phyloP scores from a whole-genome alignment of 1,284 basidiomycete genomes.

The Microstroma glucosiphilum region DNA sequence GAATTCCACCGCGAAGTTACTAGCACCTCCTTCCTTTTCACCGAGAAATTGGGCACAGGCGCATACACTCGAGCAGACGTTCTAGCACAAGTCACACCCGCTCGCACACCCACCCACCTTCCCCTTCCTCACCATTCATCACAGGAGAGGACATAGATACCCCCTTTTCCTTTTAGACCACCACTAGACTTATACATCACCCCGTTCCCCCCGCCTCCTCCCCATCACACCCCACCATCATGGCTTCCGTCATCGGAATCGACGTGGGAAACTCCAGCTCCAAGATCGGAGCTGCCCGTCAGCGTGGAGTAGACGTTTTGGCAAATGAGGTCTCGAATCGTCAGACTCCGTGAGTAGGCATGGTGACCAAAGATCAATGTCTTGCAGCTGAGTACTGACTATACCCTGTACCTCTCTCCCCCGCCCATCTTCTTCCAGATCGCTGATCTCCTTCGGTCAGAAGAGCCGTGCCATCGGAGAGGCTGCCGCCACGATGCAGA shows the following conservation, averaged over 20 bases:
- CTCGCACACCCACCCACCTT: no score
- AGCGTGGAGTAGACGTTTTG: constrained; percentile 46
- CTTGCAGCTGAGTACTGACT: neutral
- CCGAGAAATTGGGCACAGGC: no score
- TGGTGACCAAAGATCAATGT: neutral
- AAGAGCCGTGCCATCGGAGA: constrained; percentile 49
- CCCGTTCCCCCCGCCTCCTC: no score
- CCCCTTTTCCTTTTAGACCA: no score
- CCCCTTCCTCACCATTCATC: no score
- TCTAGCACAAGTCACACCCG: no score
- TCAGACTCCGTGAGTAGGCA: constrained; percentile 27
- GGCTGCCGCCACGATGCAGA: constrained; percentile 47
- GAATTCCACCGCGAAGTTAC: no score
- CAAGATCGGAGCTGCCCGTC: constrained; percentile 48
- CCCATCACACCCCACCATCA: constrained; percentile 8
- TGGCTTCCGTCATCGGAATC: constrained; percentile 47
- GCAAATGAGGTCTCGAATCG: constrained; percentile 50
- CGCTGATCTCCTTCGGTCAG: constrained; percentile 48
- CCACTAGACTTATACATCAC: no score
- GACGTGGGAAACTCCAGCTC: constrained; percentile 45
- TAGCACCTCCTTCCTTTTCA: no score
- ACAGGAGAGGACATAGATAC: no score
- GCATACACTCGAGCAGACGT: no score
- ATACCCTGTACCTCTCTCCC: no score
- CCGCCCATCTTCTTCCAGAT: constrained; percentile 12